Conservation (phyloP, 1,139 yeast species). For the Yamadazyma friedrichii region DNA sequence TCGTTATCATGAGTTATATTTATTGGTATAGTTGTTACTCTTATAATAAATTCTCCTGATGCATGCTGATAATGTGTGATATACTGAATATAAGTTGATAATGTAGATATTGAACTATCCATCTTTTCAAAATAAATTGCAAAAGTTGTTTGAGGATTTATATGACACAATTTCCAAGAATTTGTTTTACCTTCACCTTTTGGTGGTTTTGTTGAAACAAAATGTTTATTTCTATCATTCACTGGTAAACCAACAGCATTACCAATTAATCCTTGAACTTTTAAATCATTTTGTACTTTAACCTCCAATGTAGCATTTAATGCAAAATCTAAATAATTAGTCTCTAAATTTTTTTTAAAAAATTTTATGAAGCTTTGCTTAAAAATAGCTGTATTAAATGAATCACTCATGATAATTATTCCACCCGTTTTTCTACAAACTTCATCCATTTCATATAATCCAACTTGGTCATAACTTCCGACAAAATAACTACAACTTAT, state of each 20-base stretch:
- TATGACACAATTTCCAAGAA: constrained; percentile 60
- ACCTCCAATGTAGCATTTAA: constrained; percentile 60
- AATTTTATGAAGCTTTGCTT: constrained; percentile 60
- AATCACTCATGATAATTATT: constrained; percentile 58
- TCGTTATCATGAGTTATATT: constrained; percentile 45
- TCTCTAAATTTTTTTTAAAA: constrained; percentile 36
- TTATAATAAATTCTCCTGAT: constrained; percentile 40
- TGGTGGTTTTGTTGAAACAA: constrained; percentile 24
- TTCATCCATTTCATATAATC: constrained; percentile 63
- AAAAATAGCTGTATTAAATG: constrained; percentile 64
- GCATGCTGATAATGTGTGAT: constrained; percentile 73
- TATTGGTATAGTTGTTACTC: constrained; percentile 54
- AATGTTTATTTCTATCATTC: constrained; percentile 26
- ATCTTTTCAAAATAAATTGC: constrained; percentile 55
- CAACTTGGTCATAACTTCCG: constrained; percentile 69
- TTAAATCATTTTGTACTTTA: constrained; percentile 47
- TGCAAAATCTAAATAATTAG: constrained; percentile 44
- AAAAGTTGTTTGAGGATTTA: constrained; percentile 57
- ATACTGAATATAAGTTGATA: constrained; percentile 54
- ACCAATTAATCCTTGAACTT: constrained; percentile 59
- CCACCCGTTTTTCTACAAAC: constrained; percentile 62
- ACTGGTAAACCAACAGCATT: constrained; percentile 47
- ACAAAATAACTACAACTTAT: constrained; percentile 56
- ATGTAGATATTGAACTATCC: constrained; percentile 32
- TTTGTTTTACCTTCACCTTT: constrained; percentile 56